Conservation (phyloP, 106 monocot genomes). For the Vanilla planifolia region DNA sequence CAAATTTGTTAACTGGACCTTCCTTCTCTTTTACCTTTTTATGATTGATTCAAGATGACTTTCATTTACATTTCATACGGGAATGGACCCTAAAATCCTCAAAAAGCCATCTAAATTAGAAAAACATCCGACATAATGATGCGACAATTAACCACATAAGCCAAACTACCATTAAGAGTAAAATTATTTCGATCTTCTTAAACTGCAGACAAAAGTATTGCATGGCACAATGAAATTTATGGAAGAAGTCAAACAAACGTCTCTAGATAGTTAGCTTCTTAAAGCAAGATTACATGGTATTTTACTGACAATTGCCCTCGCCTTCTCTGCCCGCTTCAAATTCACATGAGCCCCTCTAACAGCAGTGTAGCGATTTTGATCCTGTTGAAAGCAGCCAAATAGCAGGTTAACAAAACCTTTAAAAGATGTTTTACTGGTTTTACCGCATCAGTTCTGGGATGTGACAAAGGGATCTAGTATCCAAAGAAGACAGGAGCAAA, state of each 20-base stretch:
- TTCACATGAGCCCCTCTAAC: conserved; percentile 84
- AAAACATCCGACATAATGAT: no score
- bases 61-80: no score
- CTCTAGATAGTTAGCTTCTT: neutral
- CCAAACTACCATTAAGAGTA: neutral
- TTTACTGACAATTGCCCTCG: conserved; percentile 59
- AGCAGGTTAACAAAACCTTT: neutral
- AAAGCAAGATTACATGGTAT: conserved; percentile 53
- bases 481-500: no score
- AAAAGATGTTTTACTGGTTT: neutral
- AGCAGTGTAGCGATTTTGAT: conserved; percentile 89
- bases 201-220: neutral
- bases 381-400: conserved; percentile 28
- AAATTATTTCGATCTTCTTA: neutral
- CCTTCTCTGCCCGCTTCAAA: conserved; percentile 91
- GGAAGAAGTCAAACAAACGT: neutral
- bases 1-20: no score
- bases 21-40: no score
- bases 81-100: no score
- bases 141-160: no score
- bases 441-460: neutral
- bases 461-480: no score
- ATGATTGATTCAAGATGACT: no score
- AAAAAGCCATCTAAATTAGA: no score
- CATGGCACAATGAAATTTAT: neutral